These are phyloP conservation scores for Trichoderma oligosporum DNA, from an alignment of 2,329 filamentous ascomycete genomes.

Conservation along the genomic window DNA sequence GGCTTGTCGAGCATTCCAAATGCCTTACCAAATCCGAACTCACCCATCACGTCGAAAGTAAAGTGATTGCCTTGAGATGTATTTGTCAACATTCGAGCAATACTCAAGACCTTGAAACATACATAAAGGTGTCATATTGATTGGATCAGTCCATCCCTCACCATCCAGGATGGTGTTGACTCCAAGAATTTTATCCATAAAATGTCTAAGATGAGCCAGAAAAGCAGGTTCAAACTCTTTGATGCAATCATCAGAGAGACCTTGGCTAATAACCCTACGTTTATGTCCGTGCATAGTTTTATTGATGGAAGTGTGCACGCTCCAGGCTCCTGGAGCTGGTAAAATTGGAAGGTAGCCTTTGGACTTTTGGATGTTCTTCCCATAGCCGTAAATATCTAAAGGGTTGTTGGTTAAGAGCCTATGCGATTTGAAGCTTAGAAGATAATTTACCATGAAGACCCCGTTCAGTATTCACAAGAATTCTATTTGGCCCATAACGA, in stretches of 20 bases:
- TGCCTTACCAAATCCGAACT: slow-evolving; percentile 15
- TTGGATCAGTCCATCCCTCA: background rate
- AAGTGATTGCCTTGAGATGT: background rate
- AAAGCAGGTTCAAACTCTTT: background rate
- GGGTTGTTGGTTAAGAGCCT: background rate
- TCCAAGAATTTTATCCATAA: background rate
- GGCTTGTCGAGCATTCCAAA: slow-evolving; percentile 10
- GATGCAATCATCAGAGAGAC: background rate
- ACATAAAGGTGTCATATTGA: slow-evolving; percentile 14
- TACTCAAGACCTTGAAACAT: background rate
- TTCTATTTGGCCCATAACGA: background rate
- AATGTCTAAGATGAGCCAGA: slow-evolving; percentile 3
- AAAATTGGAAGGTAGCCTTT: background rate
- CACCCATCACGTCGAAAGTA: slow-evolving; percentile 15
- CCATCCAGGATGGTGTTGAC: background rate
- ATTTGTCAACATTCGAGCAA: too few relatives aligned
- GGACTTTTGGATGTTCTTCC: background rate
- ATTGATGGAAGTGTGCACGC: background rate
- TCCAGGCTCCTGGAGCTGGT: background rate
- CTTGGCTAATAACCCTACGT: slow-evolving; percentile 3
- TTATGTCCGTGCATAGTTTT: background rate
- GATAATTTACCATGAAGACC: slow-evolving; percentile 16
- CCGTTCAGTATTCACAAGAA: background rate
- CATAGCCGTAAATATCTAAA: background rate
- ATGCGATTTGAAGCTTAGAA: background rate